Evolutionary conservation across 2,329 filamentous ascomycete species (phyloP), one percentile per base, ranked within the genome.

Genomic region (Fusarium piperis): DNA sequence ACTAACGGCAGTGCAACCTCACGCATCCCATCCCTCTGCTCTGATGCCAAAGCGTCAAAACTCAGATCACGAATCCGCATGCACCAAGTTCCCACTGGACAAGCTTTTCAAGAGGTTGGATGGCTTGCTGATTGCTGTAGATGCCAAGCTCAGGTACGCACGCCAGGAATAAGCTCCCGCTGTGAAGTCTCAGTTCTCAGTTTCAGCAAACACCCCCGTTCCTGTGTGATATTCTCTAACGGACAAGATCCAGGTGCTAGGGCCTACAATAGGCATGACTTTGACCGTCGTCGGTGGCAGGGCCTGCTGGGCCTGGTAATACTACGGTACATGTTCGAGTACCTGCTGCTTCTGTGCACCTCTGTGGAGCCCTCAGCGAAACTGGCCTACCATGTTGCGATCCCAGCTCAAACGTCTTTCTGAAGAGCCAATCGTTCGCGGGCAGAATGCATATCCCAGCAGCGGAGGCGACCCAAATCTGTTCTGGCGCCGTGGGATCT

Each of bases 401-500:
- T 67, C 62, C 64, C 58, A 58, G 62, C 35, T 62, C 52, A 65
- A 68, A 68, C 68, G 64, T 66, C 53, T 58, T 38, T 65, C 55
- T 61, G 18, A 64, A 38, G 48, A 58, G 44, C 74, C 74, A 76
- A 73, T 76, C 62, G 66, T 59, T 53, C 58, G 28, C 35, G 55
- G 16, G 41, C 38, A 65, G 57, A 64, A 65, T 70, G 70, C 41
- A 39, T 28, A 74, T 65, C 70, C 68, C 59, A 58, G 71, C 60
- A 62, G 67, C 68, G 72, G 74, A 68, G 67, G 59, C 70, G 65
- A 64, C 70, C 76, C 70, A 61, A 75, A 76, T 77, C 63, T 74
- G 74, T 72, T 66, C 67, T 70, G 70, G 68, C 70, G 67, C 66
- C 71, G 66, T 72, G 64, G 66, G 75, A 78, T 78, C 76, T 70